Evolutionary conservation across 2,329 filamentous ascomycete genomes (phyloP), one percentile per base, ranked within the genome.

Genomic region (Ophiostoma ulmi): DNA sequence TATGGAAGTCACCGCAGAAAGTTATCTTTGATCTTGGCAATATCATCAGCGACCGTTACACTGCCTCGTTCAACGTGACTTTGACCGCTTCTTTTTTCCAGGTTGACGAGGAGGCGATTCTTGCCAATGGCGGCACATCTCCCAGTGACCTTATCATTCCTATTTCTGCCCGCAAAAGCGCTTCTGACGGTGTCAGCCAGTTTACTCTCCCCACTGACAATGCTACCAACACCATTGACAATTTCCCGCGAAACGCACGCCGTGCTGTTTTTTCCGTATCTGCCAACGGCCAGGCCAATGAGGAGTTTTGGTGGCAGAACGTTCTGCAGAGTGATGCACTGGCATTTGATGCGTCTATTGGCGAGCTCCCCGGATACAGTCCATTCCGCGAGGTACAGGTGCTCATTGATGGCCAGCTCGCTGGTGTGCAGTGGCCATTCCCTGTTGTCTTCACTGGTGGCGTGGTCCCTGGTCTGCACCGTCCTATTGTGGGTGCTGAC

Each of bases 291-390:
- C 92, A 95, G 77, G 84, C 85, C 0, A 80, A 83, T 20, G 92
- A 95, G 80, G 92, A 96, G 77, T 94, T 94, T 76, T 96, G 92
- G 91, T 95, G 91, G 88, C 86, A 85, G 71, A 94, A 94, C 76
- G 88, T 93, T 1, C 85, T 90, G 1, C 84, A 89, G 63, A 86
- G 85, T 11, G 85, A 89, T 73, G 82, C 82, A 3, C 73, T 83
- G 48, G 84, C 85, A 3, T 94, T 94, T 76, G 78, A 79, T 7
- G 83, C 82, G 1, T 83, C 84, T 11, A 83, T 84, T 17, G 87
- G 86, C 14, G 79, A 80, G 1, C 81, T 93, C 0, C 86, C 87
- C 35, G 92, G 91, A 0, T 87, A 87, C 75, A 90, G 90, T 5
- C 88, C 91, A 0, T 94, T 91, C 77, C 87, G 92, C 31, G 92